Percentiles rank a stretch among this genome's conserved stretches.
phyloP scores from a whole-genome alignment of 129 eudicot genomes.

The Centrapalus pauciflorus region DNA sequence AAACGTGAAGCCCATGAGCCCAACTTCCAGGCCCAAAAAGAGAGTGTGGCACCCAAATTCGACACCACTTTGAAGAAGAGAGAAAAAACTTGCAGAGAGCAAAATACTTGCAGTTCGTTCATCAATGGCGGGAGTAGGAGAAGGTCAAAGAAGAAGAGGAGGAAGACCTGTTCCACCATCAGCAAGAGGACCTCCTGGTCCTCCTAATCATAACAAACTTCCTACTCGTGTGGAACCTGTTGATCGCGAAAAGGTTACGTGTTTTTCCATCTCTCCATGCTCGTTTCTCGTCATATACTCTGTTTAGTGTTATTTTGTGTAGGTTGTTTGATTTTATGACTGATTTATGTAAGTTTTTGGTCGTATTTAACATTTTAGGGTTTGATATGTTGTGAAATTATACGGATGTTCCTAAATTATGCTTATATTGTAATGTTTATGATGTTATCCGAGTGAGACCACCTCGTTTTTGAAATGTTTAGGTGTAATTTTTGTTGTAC shows the following conservation, averaged over 20 bases:
- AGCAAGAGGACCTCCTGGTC: slow-evolving; percentile 62
- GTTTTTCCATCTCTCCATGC: not conserved
- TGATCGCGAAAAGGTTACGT: slow-evolving; percentile 86
- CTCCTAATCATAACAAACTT: slow-evolving; percentile 40
- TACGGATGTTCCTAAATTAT: no score
- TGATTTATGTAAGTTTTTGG: not conserved
- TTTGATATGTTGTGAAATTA: not conserved
- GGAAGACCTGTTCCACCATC: slow-evolving; percentile 41
- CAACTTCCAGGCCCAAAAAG: no score
- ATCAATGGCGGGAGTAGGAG: slow-evolving; percentile 53
- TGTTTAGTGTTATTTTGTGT: not conserved
- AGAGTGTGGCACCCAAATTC: no score
- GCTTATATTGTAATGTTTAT: not conserved
- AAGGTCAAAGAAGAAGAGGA: slow-evolving; percentile 57
- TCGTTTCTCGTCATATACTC: not conserved
- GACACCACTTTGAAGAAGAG: no score
- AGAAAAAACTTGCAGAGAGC: not conserved
- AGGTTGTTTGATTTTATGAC: no score
- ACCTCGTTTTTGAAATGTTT: no score
- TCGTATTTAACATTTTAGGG: slow-evolving; percentile 17
- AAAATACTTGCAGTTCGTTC: slow-evolving; percentile 9
- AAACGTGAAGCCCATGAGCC: no score
- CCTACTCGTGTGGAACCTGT: slow-evolving; percentile 53
- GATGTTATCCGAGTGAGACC: no score
- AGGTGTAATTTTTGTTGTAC: no score